Conservation (phyloP, 768 basidiomycete genomes). For the Phlebiopsis flavidoalba region DNA sequence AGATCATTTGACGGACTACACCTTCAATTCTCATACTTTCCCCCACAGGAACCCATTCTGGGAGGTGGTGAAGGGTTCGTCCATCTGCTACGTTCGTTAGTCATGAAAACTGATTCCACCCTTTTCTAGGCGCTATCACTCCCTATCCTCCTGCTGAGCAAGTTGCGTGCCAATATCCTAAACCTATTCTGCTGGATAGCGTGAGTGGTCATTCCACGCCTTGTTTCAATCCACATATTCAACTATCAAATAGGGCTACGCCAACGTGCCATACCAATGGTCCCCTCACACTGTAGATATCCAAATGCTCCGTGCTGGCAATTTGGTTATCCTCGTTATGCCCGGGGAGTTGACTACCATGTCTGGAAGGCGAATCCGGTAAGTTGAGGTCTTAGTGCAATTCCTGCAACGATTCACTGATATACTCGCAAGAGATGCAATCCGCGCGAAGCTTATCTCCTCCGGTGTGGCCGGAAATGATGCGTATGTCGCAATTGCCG, state of each 20-base stretch:
- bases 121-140: constrained; percentile 48
- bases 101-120: not conserved
- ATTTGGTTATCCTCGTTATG: constrained; percentile 69
- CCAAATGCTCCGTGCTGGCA: constrained; percentile 74
- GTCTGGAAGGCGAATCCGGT: constrained; percentile 75
- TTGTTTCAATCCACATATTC: not conserved
- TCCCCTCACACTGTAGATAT: constrained; percentile 67
- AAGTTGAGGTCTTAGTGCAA: not conserved
- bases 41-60: constrained; percentile 66
- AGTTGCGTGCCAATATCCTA: constrained; percentile 66
- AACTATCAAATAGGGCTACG: constrained; percentile 44
- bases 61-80: constrained; percentile 66
- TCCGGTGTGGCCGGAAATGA: constrained; percentile 57
- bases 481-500: constrained; percentile 73
- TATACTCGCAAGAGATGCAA: constrained; percentile 47
- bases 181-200: constrained; percentile 74
- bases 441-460: constrained; percentile 61
- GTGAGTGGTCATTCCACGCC: constrained; percentile 29
- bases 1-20: constrained; percentile 18
- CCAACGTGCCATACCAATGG: constrained; percentile 69
- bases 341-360: constrained; percentile 82
- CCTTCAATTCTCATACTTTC: not conserved
- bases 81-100: constrained; percentile 1
- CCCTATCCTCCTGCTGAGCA: constrained; percentile 59
- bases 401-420: not conserved